phyloP scores from a whole-genome alignment of 192 early-diverging fungal genomes.

The Backusella luteola region DNA sequence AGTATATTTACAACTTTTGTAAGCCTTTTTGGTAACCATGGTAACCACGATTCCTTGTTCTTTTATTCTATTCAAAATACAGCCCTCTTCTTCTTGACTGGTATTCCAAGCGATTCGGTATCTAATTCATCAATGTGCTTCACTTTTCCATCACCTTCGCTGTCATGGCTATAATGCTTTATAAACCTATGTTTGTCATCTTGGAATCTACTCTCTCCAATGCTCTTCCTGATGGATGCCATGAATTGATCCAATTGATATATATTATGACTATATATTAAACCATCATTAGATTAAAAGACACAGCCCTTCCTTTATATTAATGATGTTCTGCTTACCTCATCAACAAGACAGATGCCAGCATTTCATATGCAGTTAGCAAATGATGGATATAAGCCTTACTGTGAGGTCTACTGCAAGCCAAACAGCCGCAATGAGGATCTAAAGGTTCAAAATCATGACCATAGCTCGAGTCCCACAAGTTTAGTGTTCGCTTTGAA shows the following conservation, averaged over 20 bases:
- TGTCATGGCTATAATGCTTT: constrained; percentile 23
- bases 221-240: constrained; percentile 24
- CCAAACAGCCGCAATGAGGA: constrained; percentile 58
- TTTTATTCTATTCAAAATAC: neutral
- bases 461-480: constrained; percentile 56
- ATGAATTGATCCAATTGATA: constrained; percentile 33
- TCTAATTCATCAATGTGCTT: constrained; percentile 30
- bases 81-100: constrained; percentile 36
- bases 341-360: constrained; percentile 71
- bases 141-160: constrained; percentile 20
- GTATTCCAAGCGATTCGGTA: constrained; percentile 18
- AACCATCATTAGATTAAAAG: neutral
- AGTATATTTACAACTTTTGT: too few species aligned
- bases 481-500: constrained; percentile 38
- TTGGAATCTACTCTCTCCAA: constrained; percentile 18
- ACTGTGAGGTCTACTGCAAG: constrained; percentile 62
- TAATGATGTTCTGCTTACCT: constrained; percentile 32
- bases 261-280: constrained; percentile 26
- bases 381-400: constrained; percentile 77
- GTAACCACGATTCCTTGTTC: neutral
- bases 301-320: neutral
- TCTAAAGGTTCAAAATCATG: constrained; percentile 62
- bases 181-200: constrained; percentile 14
- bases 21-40: neutral
- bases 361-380: constrained; percentile 72